Conservation (phyloP, 1,139 yeast genomes). For the Geotrichum phurueaensis region DNA sequence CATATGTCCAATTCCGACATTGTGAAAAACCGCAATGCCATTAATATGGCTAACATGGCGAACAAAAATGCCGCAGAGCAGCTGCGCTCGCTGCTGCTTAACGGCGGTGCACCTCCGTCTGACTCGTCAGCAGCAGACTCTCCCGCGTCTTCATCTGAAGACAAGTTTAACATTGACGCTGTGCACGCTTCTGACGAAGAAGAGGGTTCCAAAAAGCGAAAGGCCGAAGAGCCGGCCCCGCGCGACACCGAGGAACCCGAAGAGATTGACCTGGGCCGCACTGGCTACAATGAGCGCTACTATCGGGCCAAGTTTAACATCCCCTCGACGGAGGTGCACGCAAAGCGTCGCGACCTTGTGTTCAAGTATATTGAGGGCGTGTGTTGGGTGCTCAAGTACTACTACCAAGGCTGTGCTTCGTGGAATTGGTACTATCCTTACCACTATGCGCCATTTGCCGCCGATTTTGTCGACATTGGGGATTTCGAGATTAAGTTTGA, state of each 20-base stretch:
- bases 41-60: conserved; percentile 72
- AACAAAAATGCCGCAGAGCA: conserved; percentile 66
- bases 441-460: conserved; percentile 97
- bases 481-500: conserved; percentile 58
- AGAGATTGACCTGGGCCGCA: conserved; percentile 75
- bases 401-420: conserved; percentile 96
- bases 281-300: conserved; percentile 81
- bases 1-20: conserved; percentile 66
- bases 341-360: conserved; percentile 57
- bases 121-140: conserved; percentile 21
- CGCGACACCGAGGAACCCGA: conserved; percentile 23
- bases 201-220: conserved; percentile 23
- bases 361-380: conserved; percentile 84
- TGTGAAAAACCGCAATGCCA: conserved; percentile 57
- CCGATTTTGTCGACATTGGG: conserved; percentile 64
- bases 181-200: conserved; percentile 17
- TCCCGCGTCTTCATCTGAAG: conserved; percentile 13
- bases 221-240: conserved; percentile 26
- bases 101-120: conserved; percentile 13
- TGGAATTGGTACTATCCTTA: conserved; percentile 98
- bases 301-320: conserved; percentile 70
- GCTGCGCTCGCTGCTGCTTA: conserved; percentile 42
- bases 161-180: conserved; percentile 18
- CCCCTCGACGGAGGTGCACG: conserved; percentile 49
- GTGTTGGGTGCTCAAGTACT: conserved; percentile 88